Evolutionary conservation across 2,329 filamentous ascomycete species (phyloP), one percentile per base, ranked within the genome.

Genomic region (Nigrospora sphaerica): DNA sequence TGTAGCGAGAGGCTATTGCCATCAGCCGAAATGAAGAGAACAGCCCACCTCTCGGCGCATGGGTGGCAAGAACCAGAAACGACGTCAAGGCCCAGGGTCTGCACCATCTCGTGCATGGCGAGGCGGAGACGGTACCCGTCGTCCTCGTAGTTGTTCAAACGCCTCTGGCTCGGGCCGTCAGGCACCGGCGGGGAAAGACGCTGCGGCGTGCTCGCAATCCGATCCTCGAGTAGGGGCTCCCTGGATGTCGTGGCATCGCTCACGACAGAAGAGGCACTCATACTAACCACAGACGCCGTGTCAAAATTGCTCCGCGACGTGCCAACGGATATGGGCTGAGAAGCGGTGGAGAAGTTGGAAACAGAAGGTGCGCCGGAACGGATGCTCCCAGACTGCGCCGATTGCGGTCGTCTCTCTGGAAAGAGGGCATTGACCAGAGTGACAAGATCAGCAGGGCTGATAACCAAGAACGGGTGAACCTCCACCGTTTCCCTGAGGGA

Each of bases 341-440:
- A 95, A 57, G 73, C 82, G 57, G 62, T 78, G 66, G 70, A 90
- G 65, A 75, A 87, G 60, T 74, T 91, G 58, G 70, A 88, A 59
- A 74, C 78, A 51, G 74, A 88, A 65, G 70, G 89, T 42, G 74
- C 85, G 59, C 72, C 86, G 56, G 75, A 90, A 67, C 70, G 77
- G 65, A 79, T 74, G 61, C 68, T 84, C 65, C 71, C 80, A 52
- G 70, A 85, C 34, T 79, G 75, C 46, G 71, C 72, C 1, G 84
- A 88, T 33, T 74, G 72, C 2, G 85, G 82, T 36, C 84, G 73
- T 45, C 77, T 75, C 57, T 88, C 84, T 1, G 91, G 91, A 59
- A 91, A 95, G 13, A 96, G 77, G 12, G 86, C 85, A 62, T 93
- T 88, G 52, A 95, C 79, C 56, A 95, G 69, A 3, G 88, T 91